Evolutionary conservation across 2,329 filamentous ascomycete genomes (phyloP).

Genomic region (Graphilbum ipis-grandicollis): DNA sequence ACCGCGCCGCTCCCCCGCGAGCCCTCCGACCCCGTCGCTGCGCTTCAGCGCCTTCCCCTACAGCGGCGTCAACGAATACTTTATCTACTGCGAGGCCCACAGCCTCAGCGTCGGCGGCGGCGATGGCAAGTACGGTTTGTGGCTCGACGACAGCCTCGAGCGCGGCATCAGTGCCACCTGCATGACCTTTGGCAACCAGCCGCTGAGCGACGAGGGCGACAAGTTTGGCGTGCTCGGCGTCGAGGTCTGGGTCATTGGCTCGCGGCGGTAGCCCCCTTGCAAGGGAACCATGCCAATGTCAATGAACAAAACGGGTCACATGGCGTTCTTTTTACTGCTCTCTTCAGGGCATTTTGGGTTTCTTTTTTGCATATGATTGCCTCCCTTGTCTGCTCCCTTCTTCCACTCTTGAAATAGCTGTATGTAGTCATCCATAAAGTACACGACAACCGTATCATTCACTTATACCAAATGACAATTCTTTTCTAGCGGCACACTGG

Average conservation of each 20-base stretch:
- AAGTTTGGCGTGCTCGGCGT: conserved; percentile 86
- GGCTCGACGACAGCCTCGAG: conserved; percentile 76
- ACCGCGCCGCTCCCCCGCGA: background rate
- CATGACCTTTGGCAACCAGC: conserved; percentile 89
- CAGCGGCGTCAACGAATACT: conserved; percentile 89
- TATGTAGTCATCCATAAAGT: no score
- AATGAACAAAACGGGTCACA: background rate
- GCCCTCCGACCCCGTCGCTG: conserved; percentile 50
- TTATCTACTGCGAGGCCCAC: conserved; percentile 76
- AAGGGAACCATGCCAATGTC: background rate
- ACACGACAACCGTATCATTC: no score
- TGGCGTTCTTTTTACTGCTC: no score
- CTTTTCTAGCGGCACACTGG: no score
- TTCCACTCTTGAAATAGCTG: no score
- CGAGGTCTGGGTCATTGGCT: conserved; percentile 82
- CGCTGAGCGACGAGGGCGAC: conserved; percentile 76
- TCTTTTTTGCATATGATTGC: no score
- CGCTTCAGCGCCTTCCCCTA: conserved; percentile 97
- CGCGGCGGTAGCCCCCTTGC: conserved; percentile 1
- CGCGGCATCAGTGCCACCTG: conserved; percentile 70
- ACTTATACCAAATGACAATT: no score
- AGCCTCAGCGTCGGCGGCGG: conserved; percentile 77
- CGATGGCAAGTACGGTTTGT: conserved; percentile 82
- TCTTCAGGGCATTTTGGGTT: no score
- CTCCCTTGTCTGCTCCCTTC: no score